phyloP scores from a whole-genome alignment of 1,139 yeast genomes.

The Groenewaldozyma auringiensis region DNA sequence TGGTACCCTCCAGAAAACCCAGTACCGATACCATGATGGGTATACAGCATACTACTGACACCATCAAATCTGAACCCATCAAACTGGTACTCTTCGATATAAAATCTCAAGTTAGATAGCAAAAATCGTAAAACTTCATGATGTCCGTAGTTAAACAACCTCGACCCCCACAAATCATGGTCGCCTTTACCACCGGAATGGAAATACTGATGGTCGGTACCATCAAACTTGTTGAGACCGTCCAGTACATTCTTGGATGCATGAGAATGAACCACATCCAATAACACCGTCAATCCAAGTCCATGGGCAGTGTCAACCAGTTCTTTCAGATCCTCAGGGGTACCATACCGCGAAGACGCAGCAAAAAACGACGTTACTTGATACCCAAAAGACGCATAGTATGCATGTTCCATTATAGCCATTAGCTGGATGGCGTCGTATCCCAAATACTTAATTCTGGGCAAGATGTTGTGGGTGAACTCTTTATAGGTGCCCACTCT shows the following conservation, averaged over 20 bases:
- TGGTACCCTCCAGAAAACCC: slow-evolving; percentile 89
- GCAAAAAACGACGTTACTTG: slow-evolving; percentile 94
- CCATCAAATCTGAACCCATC: slow-evolving; percentile 98
- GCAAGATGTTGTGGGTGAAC: slow-evolving; percentile 71
- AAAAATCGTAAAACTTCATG: slow-evolving; percentile 86
- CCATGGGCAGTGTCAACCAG: slow-evolving; percentile 88
- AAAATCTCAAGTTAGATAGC: slow-evolving; percentile 79
- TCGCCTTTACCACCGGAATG: slow-evolving; percentile 79
- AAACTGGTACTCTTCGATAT: slow-evolving; percentile 72
- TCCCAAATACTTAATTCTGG: slow-evolving; percentile 77
- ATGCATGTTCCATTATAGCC: slow-evolving; percentile 99
- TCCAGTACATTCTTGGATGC: slow-evolving; percentile 91
- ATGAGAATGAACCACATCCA: slow-evolving; percentile 94
- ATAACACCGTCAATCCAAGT: slow-evolving; percentile 73
- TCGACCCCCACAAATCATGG: slow-evolving; percentile 92
- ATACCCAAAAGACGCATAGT: slow-evolving; percentile 95
- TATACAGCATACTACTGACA: slow-evolving; percentile 85
- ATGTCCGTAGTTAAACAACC: slow-evolving; percentile 82
- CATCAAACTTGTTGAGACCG: slow-evolving; percentile 89
- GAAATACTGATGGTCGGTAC: slow-evolving; percentile 91
- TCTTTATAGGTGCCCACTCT: slow-evolving; percentile 77
- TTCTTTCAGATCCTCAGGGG: slow-evolving; percentile 90
- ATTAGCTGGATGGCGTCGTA: slow-evolving; percentile 90
- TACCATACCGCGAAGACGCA: slow-evolving; percentile 77
- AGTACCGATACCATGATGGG: slow-evolving; percentile 85